Base-by-base conservation (phyloP, 352 stramenopile genomes). In the Phytophthora fragariaefolia region DNA sequence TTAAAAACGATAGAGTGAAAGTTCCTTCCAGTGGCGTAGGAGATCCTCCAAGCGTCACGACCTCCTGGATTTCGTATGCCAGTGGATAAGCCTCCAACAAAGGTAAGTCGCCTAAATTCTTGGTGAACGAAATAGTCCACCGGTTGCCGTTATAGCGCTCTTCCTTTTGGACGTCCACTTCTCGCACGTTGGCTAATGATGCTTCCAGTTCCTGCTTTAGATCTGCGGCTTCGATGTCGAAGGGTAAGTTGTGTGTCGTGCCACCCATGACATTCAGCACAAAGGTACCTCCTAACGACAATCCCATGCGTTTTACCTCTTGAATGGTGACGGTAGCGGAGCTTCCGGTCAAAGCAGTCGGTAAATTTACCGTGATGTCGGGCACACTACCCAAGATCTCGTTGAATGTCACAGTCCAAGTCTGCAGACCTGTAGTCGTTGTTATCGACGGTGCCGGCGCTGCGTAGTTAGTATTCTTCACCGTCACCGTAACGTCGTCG, bases 41-140 rank as follows among this genome's bases (percentile, higher is more conserved):
- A 34, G 85, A 79, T 8, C 97, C 97, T 17, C 97, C 97, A 0
- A 85, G 47, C 1, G 92, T 98, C 53, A 89, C 74, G 47, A 99
- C 83, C n/a, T 82, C 79, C 77, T 99, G 97, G 9, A 98, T 87
- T 67, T 98, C 91, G 70, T 98, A 98, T n/a, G 86, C 80, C 53
- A 95, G 84, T 27, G 95, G 84, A 42, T 87, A 87, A 9, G 95
- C 90, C 51, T 93, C 74, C 12, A 99, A 53, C n/a, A 93, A 58
- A 0, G 90, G 92, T 18, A 99, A 61, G 65, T 99, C 97, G n/a
- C 97, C 97, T 6, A 98, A 59, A 69, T 97, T 97, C 54, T 96
- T 94, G 0, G 92, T 98, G 59, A 99, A 99, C 18, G 96, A 98
- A 18, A 99, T 85, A 8, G 85, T 97, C 95, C 96, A 99, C 22